These are phyloP conservation scores for Fraxinus americana DNA, from an alignment of 257 asterid species.

Conservation along the genomic window DNA sequence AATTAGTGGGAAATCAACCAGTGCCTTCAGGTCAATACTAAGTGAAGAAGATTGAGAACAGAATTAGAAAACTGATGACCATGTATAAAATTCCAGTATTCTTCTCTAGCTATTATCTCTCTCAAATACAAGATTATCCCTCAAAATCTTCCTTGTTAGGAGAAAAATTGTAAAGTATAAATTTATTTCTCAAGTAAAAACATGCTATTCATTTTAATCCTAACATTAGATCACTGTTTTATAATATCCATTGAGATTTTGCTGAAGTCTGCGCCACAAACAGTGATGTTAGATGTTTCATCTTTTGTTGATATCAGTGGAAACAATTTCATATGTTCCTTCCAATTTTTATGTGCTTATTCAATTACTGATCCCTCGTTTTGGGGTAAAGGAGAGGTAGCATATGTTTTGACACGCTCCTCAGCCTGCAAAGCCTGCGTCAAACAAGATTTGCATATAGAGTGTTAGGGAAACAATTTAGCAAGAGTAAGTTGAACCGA, in stretches of 20 bases:
- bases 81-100: not conserved
- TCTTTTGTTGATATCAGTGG: not conserved
- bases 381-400: conserved; percentile 31
- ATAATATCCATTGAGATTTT: not conserved
- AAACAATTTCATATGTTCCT: not conserved
- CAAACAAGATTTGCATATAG: conserved; percentile 12
- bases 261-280: not conserved
- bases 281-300: not conserved
- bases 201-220: not conserved
- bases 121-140: not conserved
- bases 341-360: conserved; percentile 4
- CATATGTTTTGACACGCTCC: conserved; percentile 45
- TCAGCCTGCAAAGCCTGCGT: conserved; percentile 63
- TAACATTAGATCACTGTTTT: not conserved
- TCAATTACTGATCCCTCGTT: conserved; percentile 33
- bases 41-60: not conserved
- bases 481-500: not conserved
- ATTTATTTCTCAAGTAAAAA: not conserved
- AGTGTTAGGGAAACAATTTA: not conserved
- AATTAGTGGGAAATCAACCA: not conserved
- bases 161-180: not conserved
- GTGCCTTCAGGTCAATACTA: not conserved
- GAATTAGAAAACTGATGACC: not conserved
- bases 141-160: not conserved
- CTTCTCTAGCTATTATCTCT: not conserved